These are phyloP conservation scores for Lachnellula occidentalis DNA, from an alignment of 2,329 filamentous ascomycete genomes.

Conservation along the genomic window DNA sequence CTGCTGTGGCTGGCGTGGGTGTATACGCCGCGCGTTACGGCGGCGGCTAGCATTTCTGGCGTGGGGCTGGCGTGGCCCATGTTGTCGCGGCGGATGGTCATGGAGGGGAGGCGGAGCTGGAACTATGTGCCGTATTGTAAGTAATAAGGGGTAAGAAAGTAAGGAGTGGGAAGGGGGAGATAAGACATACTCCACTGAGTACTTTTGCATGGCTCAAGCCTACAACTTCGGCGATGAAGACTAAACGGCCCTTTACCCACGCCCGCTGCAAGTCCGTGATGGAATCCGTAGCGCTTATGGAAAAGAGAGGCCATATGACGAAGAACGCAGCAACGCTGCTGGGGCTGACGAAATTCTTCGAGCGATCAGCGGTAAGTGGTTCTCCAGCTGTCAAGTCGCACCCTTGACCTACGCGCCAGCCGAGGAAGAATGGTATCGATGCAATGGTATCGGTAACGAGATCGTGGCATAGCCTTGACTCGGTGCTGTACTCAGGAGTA, in stretches of 20 bases:
- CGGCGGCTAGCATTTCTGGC: conserved; percentile 6
- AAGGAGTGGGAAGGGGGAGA: neutral
- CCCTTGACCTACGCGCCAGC: conserved; percentile 47
- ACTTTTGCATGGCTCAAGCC: conserved; percentile 55
- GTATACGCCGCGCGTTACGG: conserved; percentile 5
- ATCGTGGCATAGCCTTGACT: conserved; percentile 45
- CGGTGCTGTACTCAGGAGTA: conserved; percentile 55
- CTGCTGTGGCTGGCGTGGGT: conserved; percentile 1
- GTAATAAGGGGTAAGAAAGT: neutral
- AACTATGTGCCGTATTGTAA: conserved; percentile 36
- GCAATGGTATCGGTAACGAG: conserved; percentile 55
- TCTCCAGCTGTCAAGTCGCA: conserved; percentile 27
- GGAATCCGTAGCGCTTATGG: conserved; percentile 51
- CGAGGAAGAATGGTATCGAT: conserved; percentile 56
- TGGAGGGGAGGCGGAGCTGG: conserved; percentile 54
- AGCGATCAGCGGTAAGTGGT: conserved; percentile 36
- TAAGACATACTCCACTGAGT: conserved; percentile 43
- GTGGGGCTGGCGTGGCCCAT: conserved; percentile 19
- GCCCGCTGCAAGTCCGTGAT: conserved; percentile 51
- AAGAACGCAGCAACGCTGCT: conserved; percentile 56
- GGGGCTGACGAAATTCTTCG: conserved; percentile 36
- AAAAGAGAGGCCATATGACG: conserved; percentile 53
- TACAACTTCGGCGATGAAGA: conserved; percentile 49
- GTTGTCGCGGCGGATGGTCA: conserved; percentile 44
- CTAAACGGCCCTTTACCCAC: conserved; percentile 50